Percentiles rank a stretch among this genome's conserved stretches.
Conservation (phyloP, 257 asterid species). For the Nicotiana undulata region DNA sequence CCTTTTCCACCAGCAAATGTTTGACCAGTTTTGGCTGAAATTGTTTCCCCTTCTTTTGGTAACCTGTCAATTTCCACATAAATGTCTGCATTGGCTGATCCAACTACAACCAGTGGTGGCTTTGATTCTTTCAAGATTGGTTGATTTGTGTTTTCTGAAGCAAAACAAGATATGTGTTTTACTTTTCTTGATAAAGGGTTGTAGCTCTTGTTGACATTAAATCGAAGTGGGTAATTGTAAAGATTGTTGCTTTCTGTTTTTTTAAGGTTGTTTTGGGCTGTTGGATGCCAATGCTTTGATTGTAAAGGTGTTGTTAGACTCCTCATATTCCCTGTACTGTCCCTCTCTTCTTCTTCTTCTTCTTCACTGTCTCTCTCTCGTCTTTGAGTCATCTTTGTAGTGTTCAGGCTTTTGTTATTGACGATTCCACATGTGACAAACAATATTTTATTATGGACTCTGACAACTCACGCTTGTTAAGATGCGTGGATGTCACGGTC, state of each 20-base stretch:
- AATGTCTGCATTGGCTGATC: conserved; percentile 94
- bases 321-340: conserved; percentile 22
- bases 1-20: conserved; percentile 95
- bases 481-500: too few species aligned
- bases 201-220: conserved; percentile 12
- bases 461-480: background rate
- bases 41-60: conserved; percentile 79
- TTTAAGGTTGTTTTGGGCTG: conserved; percentile 11
- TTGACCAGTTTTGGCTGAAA: conserved; percentile 71
- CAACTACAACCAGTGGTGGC: conserved; percentile 84
- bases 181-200: conserved; percentile 21
- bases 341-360: background rate
- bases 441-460: background rate
- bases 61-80: conserved; percentile 84
- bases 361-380: background rate
- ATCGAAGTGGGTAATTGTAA: conserved; percentile 15
- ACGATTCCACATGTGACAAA: background rate
- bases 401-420: background rate
- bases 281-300: conserved; percentile 32
- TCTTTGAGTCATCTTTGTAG: background rate
- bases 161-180: conserved; percentile 34
- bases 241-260: conserved; percentile 10
- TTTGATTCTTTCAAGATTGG: conserved; percentile 7
- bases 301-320: conserved; percentile 35
- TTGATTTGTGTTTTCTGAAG: conserved; percentile 19